These are phyloP conservation scores for Pleoardoris graminearum DNA, from an alignment of 2,329 filamentous ascomycete genomes.

Conservation along the genomic window DNA sequence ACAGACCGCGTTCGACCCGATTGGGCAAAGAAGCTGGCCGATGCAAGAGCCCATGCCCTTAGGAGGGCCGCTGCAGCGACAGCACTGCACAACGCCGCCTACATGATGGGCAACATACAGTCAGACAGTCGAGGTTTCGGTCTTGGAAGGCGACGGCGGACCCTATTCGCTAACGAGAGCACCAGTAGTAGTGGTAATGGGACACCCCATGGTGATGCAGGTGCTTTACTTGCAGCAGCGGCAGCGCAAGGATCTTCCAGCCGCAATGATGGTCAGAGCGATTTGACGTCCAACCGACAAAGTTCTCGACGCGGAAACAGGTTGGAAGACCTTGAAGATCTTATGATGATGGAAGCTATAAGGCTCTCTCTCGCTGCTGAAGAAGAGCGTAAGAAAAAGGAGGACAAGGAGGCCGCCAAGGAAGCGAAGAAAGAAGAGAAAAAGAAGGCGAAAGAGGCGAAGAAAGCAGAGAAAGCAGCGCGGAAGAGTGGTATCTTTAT, in stretches of 20 bases:
- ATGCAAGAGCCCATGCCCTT: constrained; percentile 81
- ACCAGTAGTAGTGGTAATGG: constrained; percentile 50
- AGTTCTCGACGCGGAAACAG: constrained; percentile 62
- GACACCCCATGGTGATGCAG: constrained; percentile 46
- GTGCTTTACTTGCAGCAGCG: constrained; percentile 30
- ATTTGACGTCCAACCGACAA: constrained; percentile 47
- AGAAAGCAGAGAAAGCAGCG: constrained; percentile 69
- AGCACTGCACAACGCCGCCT: constrained; percentile 90
- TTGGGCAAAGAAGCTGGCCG: constrained; percentile 86
- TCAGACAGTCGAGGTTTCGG: constrained; percentile 56
- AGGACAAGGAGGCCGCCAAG: constrained; percentile 78
- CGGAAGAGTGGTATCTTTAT: constrained; percentile 63
- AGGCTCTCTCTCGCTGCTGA: constrained; percentile 87
- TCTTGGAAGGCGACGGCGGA: constrained; percentile 51
- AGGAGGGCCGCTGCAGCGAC: constrained; percentile 90
- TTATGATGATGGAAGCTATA: constrained; percentile 99
- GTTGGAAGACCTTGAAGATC: constrained; percentile 88
- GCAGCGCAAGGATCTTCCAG: constrained; percentile 30
- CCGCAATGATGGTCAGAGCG: constrained; percentile 40
- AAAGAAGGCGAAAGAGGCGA: constrained; percentile 65
- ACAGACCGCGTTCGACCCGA: constrained; percentile 92
- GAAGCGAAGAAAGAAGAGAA: constrained; percentile 85
- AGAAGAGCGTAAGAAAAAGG: constrained; percentile 85
- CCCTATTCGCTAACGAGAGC: constrained; percentile 56
- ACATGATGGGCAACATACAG: constrained; percentile 70